Percentiles rank a stretch among this genome's conserved stretches.
Evolutionary conservation across 202 grass and related monocot genomes (phyloP).

Genomic region (Dendrocalamus latiflorus): DNA sequence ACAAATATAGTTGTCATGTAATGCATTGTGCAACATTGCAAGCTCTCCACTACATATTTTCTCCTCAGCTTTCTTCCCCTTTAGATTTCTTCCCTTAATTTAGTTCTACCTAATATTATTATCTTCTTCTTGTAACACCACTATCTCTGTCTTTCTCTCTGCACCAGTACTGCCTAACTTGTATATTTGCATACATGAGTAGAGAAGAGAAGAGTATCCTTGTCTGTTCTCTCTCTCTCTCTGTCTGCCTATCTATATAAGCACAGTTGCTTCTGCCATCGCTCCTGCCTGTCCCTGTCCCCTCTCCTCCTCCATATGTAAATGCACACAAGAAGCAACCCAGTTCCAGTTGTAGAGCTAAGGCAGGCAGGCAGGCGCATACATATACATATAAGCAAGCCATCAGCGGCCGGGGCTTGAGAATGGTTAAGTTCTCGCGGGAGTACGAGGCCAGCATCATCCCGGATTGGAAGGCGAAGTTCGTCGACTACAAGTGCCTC

Average conservation of each 20-base stretch:
- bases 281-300: conserved; percentile 37
- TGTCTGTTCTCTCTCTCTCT: neutral
- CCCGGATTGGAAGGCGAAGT: conserved; percentile 70
- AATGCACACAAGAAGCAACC: neutral
- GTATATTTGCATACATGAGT: neutral
- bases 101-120: conserved; percentile 24
- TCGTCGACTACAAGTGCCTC: conserved; percentile 84
- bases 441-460: conserved; percentile 92
- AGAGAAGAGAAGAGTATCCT: neutral
- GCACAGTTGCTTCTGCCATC: conserved; percentile 24
- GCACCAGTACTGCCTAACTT: neutral
- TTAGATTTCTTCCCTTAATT: neutral
- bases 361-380: neutral
- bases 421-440: conserved; percentile 92
- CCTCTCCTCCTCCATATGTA: neutral
- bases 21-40: neutral
- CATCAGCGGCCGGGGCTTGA: neutral
- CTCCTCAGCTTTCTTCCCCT: neutral
- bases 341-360: neutral
- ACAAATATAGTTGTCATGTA: neutral
- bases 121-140: neutral
- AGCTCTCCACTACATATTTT: neutral
- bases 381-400: neutral
- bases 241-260: conserved; percentile 17
- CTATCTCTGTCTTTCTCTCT: neutral